Percentiles rank a stretch among this genome's conserved stretches.
These are phyloP conservation scores for Mesembryanthemum crystallinum DNA, from an alignment of 148 eudicot genomes.

Conservation along the genomic window DNA sequence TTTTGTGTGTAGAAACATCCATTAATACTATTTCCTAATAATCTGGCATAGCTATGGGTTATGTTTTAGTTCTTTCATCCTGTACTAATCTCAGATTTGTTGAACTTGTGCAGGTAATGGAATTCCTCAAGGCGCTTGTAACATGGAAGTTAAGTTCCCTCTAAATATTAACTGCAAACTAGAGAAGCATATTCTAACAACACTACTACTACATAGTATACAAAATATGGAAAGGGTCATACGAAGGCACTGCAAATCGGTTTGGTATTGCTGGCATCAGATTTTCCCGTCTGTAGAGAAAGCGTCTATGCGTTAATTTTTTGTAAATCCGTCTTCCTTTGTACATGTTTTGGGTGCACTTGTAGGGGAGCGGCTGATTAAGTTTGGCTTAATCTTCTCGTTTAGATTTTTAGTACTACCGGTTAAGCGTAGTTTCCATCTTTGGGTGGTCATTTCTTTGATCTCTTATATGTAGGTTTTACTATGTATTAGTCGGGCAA, in stretches of 20 bases:
- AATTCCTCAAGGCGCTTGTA: slow-evolving; percentile 69
- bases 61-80: too few relatives aligned
- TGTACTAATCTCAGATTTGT: neutral
- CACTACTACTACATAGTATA: slow-evolving; percentile 12
- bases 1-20: too few relatives aligned
- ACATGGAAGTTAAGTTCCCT: slow-evolving; percentile 44
- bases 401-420: slow-evolving; percentile 1
- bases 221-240: slow-evolving; percentile 19
- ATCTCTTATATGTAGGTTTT: neutral
- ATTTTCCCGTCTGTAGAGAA: slow-evolving; percentile 7
- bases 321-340: slow-evolving; percentile 19
- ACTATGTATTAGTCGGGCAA: neutral
- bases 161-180: slow-evolving; percentile 14
- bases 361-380: slow-evolving; percentile 11
- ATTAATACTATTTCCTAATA: too few relatives aligned
- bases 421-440: neutral
- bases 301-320: slow-evolving; percentile 3
- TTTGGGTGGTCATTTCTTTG: neutral
- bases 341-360: slow-evolving; percentile 10
- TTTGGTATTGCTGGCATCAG: neutral
- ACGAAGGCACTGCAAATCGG: slow-evolving; percentile 10
- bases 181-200: slow-evolving; percentile 27
- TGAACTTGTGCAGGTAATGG: slow-evolving; percentile 62
- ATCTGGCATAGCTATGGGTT: too few relatives aligned
- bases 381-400: slow-evolving; percentile 6